Percentiles rank a stretch among this genome's conserved stretches.
Conservation (phyloP, 371 early-diverging fungal genomes). For the Circinella minor region DNA sequence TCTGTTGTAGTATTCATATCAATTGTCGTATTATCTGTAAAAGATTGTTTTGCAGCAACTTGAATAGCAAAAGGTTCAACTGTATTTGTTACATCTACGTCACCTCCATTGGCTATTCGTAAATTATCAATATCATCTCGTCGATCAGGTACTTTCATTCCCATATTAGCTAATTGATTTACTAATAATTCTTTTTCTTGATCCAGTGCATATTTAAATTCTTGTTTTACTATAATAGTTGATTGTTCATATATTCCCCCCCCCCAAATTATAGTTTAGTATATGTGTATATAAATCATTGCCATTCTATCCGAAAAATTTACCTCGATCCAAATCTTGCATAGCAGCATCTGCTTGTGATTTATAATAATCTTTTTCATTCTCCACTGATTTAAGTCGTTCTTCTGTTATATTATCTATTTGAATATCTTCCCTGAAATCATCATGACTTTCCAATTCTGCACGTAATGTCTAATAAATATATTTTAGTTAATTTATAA, state of each 20-base stretch:
- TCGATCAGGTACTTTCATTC: conserved; percentile 20
- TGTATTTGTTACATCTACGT: background rate
- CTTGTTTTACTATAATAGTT: conserved; percentile 31
- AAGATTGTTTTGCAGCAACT: background rate
- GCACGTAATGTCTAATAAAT: conserved; percentile 32
- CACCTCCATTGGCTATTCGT: background rate
- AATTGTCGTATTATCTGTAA: conserved; percentile 19
- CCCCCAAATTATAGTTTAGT: no score
- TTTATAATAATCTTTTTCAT: conserved; percentile 54
- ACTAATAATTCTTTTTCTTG: conserved; percentile 37
- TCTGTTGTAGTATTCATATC: conserved; percentile 25
- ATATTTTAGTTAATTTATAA: background rate
- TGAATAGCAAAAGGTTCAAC: conserved; percentile 10
- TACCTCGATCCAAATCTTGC: conserved; percentile 43
- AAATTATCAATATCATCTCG: conserved; percentile 9
- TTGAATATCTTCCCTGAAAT: conserved; percentile 4
- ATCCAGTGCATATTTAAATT: conserved; percentile 39
- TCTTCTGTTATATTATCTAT: conserved; percentile 23
- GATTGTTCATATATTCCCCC: background rate
- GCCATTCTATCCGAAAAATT: background rate
- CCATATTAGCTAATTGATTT: conserved; percentile 38
- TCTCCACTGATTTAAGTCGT: conserved; percentile 36
- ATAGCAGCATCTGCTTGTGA: conserved; percentile 43
- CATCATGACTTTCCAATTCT: conserved; percentile 27
- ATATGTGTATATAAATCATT: no score